A percentile compares a stretch with the other conserved stretches of the same genome.
Evolutionary conservation across 768 basidiomycete genomes (phyloP).

Genomic region (Neoboletus brunneissimus): DNA sequence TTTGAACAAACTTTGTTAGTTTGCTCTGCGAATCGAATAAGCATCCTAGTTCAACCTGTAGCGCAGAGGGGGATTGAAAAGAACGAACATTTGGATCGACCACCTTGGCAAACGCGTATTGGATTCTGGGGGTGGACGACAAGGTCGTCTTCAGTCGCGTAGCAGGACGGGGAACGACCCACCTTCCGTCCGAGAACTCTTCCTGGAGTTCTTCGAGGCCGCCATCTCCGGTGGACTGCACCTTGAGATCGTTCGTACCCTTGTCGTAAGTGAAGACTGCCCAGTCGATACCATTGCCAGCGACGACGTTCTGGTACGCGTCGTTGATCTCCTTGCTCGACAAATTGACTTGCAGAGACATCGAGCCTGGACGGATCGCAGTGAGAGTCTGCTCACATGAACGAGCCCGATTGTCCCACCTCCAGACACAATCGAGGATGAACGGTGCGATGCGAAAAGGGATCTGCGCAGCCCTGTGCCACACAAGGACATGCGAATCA

Average conservation of each 20-base stretch:
- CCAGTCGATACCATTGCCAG: conserved; percentile 70
- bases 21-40: conserved; percentile 50
- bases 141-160: conserved; percentile 3
- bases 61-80: neutral
- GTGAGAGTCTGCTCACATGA: neutral
- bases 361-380: conserved; percentile 24
- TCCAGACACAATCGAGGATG: too few relatives aligned
- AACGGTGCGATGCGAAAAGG: neutral
- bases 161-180: conserved; percentile 20
- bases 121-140: conserved; percentile 56
- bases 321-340: conserved; percentile 67
- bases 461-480: neutral
- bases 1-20: conserved; percentile 88
- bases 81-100: conserved; percentile 74
- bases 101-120: conserved; percentile 88
- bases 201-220: conserved; percentile 89
- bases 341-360: conserved; percentile 82
- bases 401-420: neutral
- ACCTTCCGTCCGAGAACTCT: conserved; percentile 94
- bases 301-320: conserved; percentile 75
- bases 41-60: neutral
- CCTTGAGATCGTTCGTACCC: conserved; percentile 81
- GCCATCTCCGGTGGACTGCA: conserved; percentile 81
- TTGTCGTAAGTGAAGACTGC: conserved; percentile 77
- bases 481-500: conserved; percentile 4